Percentiles rank a stretch among this genome's conserved stretches.
Conservation (phyloP, 768 basidiomycete species). For the Leccinum olivaceopallidum region DNA sequence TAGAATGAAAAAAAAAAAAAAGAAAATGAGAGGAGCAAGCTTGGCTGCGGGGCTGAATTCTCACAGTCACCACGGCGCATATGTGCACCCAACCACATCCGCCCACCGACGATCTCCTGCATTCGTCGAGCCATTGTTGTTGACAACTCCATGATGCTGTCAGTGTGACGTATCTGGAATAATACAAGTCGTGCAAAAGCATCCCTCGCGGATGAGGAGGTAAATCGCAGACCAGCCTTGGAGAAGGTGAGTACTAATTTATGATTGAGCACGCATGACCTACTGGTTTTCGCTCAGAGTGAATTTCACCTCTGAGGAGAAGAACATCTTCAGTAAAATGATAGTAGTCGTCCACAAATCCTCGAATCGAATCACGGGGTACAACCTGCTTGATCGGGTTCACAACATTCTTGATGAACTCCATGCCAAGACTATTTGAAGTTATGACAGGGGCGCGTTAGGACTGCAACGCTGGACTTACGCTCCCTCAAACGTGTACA, state of each 20-base stretch:
- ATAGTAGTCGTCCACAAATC: slow-evolving; percentile 41
- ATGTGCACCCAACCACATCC: slow-evolving; percentile 43
- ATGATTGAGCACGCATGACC: slow-evolving; percentile 1
- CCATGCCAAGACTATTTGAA: slow-evolving; percentile 40
- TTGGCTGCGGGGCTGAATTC: background rate
- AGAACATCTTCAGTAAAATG: slow-evolving; percentile 38
- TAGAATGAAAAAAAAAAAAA: slow-evolving; percentile 2
- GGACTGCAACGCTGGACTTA: slow-evolving; percentile 22
- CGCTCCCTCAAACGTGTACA: slow-evolving; percentile 42
- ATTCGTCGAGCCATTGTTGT: slow-evolving; percentile 35
- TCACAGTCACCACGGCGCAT: slow-evolving; percentile 47
- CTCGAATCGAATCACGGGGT: slow-evolving; percentile 37
- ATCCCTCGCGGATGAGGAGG: slow-evolving; percentile 33
- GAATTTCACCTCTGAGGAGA: slow-evolving; percentile 42
- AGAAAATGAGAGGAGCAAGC: background rate
- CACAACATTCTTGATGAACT: slow-evolving; percentile 43
- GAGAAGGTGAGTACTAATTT: slow-evolving; percentile 9
- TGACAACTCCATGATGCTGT: slow-evolving; percentile 32
- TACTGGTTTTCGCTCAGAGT: slow-evolving; percentile 42
- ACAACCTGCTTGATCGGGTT: slow-evolving; percentile 38
- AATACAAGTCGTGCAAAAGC: slow-evolving; percentile 35
- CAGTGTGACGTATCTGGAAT: slow-evolving; percentile 30
- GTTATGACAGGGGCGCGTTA: slow-evolving; percentile 10
- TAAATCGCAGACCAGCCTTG: slow-evolving; percentile 37
- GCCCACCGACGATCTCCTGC: slow-evolving; percentile 29